Percentiles rank a stretch among this genome's conserved stretches.
Evolutionary conservation across 805 yeast species (phyloP).

Genomic region (Candida chilensis): DNA sequence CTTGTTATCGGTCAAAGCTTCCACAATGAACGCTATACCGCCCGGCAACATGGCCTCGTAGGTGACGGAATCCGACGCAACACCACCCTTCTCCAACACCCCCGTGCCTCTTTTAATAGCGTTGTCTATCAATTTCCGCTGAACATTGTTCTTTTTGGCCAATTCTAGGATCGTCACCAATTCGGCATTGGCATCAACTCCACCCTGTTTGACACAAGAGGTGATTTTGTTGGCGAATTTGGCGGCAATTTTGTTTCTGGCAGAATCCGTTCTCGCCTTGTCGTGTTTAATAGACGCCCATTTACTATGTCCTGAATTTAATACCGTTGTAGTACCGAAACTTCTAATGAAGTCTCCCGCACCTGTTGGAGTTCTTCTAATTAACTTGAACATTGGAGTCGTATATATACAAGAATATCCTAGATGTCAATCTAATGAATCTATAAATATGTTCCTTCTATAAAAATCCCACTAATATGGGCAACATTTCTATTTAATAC

Average conservation of each 20-base stretch:
- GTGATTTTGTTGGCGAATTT: constrained; percentile 67
- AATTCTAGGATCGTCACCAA: constrained; percentile 67
- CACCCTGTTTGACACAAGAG: constrained; percentile 67
- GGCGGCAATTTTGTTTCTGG: constrained; percentile 58
- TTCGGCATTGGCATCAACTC: constrained; percentile 53
- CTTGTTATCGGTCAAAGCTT: constrained; percentile 84
- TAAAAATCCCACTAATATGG: no score
- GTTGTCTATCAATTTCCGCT: constrained; percentile 78
- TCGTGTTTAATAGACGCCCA: constrained; percentile 95
- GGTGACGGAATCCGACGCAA: constrained; percentile 41
- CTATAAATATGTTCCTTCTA: no score
- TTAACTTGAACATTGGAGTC: no score
- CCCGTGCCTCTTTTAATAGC: constrained; percentile 86
- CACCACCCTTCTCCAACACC: constrained; percentile 36
- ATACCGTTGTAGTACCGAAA: constrained; percentile 1
- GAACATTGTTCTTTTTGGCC: constrained; percentile 68
- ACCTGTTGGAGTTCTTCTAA: no score
- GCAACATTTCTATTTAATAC: no score
- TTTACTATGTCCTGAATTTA: constrained; percentile 78
- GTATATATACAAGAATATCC: no score
- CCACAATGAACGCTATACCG: constrained; percentile 79
- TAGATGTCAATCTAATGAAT: no score
- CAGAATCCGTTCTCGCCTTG: constrained; percentile 87
- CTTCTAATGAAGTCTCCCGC: no score
- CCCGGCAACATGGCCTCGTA: constrained; percentile 94